Evolutionary conservation across 202 grass and related monocot genomes (phyloP).

Genomic region (Brachypodium distachyon): DNA sequence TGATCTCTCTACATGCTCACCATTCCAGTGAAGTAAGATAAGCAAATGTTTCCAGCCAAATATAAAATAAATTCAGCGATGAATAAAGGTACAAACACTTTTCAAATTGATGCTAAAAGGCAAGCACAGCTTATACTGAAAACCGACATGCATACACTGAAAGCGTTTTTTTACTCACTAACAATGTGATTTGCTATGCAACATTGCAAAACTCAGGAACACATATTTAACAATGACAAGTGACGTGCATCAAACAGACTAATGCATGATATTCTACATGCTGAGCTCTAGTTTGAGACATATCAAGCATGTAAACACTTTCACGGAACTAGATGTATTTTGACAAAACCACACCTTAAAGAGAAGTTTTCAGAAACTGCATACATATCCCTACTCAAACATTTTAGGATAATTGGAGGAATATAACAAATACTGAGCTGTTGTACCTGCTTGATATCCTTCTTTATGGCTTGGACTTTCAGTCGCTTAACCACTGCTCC

Average conservation of each 20-base stretch:
- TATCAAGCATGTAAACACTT: neutral
- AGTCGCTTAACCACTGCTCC: conserved; percentile 29
- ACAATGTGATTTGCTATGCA: neutral
- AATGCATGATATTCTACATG: neutral
- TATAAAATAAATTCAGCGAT: neutral
- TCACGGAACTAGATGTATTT: too few species aligned
- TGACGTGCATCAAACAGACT: neutral
- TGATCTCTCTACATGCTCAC: neutral
- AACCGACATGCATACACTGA: neutral
- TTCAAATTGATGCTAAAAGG: neutral
- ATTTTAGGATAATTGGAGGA: neutral
- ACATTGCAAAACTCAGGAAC: neutral
- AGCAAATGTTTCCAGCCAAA: neutral
- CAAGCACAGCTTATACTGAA: neutral
- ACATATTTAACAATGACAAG: neutral
- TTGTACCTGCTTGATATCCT: conserved; percentile 76
- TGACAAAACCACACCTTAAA: too few species aligned
- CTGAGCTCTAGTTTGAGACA: neutral
- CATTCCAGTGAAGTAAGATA: neutral
- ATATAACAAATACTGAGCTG: neutral
- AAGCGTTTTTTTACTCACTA: neutral
- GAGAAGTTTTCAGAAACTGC: neutral
- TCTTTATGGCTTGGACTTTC: conserved; percentile 91
- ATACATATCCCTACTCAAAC: neutral
- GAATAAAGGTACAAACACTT: neutral